These are phyloP conservation scores for Lunularia cruciata DNA, from an alignment of 225 moss, liverwort and hornwort genomes.

Conservation along the genomic window DNA sequence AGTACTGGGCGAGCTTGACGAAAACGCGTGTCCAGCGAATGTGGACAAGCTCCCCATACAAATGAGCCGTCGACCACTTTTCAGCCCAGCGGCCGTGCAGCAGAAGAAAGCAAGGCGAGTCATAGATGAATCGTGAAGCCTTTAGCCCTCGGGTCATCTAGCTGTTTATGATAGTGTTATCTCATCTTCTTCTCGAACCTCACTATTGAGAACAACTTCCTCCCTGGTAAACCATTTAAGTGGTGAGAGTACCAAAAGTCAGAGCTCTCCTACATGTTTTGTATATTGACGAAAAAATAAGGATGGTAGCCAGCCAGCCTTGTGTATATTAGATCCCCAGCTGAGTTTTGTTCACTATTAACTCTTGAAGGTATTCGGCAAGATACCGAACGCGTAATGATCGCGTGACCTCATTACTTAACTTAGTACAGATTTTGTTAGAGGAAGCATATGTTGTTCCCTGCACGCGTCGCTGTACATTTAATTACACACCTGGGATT, in stretches of 20 bases:
- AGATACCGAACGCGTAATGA: not conserved
- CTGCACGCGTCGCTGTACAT: not conserved
- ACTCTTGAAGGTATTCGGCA: not conserved
- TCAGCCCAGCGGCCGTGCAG: constrained; percentile 30
- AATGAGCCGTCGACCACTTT: constrained; percentile 31
- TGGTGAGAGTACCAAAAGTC: not conserved
- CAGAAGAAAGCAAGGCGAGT: constrained; percentile 36
- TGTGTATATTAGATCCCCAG: constrained; percentile 12
- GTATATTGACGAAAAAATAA: constrained; percentile 2
- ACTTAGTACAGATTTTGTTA: not conserved
- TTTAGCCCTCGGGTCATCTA: not conserved
- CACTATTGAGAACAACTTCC: not conserved
- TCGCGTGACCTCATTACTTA: not conserved
- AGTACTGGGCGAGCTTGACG: constrained; percentile 37
- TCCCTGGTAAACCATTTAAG: not conserved
- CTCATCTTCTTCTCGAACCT: not conserved
- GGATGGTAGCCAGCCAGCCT: not conserved
- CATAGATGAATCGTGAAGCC: constrained; percentile 19
- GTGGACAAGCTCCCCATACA: constrained; percentile 18
- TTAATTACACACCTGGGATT: too few species aligned
- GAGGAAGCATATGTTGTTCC: not conserved
- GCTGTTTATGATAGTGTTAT: not conserved
- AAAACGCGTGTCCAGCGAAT: constrained; percentile 26
- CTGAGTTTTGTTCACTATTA: not conserved
- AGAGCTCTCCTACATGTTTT: not conserved